Evolutionary conservation across 768 basidiomycete genomes (phyloP).

Genomic region (Dendrothele bispora): DNA sequence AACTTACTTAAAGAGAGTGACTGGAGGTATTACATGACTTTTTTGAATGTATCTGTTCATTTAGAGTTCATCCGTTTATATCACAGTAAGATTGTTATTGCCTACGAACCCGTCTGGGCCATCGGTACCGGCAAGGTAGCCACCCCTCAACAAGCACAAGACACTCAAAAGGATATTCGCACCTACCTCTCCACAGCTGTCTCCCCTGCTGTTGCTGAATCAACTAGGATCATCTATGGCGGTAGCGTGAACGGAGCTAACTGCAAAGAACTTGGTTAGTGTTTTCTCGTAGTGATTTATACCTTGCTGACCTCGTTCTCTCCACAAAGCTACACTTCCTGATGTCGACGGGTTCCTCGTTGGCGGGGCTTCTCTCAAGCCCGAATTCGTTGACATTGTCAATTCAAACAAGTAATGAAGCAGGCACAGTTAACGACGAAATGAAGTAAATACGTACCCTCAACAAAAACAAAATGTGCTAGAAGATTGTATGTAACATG

Average conservation of each 20-base stretch:
- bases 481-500: too few species aligned
- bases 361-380: slow-evolving; percentile 96
- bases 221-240: slow-evolving; percentile 90
- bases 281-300: neutral
- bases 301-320: neutral
- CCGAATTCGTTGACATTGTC: slow-evolving; percentile 92
- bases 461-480: too few species aligned
- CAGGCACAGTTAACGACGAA: neutral
- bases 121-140: slow-evolving; percentile 98
- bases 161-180: slow-evolving; percentile 84
- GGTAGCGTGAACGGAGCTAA: slow-evolving; percentile 92
- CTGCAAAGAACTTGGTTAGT: slow-evolving; percentile 82
- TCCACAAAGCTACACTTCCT: slow-evolving; percentile 55
- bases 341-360: slow-evolving; percentile 99
- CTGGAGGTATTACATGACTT: slow-evolving; percentile 63
- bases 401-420: slow-evolving; percentile 50
- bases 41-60: neutral
- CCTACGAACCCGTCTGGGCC: slow-evolving; percentile 98
- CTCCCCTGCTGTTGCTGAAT: slow-evolving; percentile 65
- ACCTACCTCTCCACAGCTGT: slow-evolving; percentile 66
- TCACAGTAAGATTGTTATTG: slow-evolving; percentile 83
- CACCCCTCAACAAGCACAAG: slow-evolving; percentile 88
- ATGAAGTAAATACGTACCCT: too few species aligned
- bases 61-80: neutral
- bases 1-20: slow-evolving; percentile 57